Percentiles rank a stretch among this genome's conserved stretches.
Evolutionary conservation across 139 green algal genomes (phyloP).

Genomic region (Micractinium sp.): DNA sequence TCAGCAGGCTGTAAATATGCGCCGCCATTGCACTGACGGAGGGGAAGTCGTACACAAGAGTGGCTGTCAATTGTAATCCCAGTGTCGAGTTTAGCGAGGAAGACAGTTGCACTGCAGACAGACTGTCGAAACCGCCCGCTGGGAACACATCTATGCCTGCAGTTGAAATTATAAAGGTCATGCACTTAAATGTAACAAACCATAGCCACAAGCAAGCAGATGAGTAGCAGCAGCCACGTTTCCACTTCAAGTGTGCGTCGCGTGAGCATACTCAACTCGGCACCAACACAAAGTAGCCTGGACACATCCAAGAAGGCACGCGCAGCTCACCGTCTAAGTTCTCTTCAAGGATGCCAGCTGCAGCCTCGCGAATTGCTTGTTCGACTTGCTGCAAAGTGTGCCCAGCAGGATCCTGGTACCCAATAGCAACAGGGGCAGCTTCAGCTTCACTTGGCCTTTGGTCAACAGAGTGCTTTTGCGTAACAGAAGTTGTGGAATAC

Average conservation of each 20-base stretch:
- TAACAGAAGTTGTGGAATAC: too few species aligned
- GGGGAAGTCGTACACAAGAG: conserved; percentile 76
- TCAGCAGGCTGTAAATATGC: conserved; percentile 2
- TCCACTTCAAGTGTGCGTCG: too few species aligned
- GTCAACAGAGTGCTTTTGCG: too few species aligned
- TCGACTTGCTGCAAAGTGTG: not conserved
- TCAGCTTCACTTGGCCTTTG: too few species aligned
- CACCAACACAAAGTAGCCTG: too few species aligned
- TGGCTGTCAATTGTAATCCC: conserved; percentile 56
- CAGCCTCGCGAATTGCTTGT: not conserved
- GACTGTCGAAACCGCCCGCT: conserved; percentile 57
- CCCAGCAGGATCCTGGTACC: not conserved
- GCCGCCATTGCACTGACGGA: conserved; percentile 11
- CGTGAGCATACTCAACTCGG: too few species aligned
- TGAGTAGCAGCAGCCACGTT: too few species aligned
- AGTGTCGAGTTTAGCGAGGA: conserved; percentile 61
- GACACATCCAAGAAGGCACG: too few species aligned
- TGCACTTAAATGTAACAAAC: too few species aligned
- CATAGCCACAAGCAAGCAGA: too few species aligned
- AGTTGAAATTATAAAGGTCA: not conserved
- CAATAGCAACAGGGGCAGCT: not conserved
- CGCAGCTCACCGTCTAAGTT: not conserved
- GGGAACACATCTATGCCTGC: not conserved
- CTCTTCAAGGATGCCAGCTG: not conserved
- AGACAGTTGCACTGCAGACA: conserved; percentile 82